Conservation (phyloP, 192 early-diverging fungal species). For the Backusella tarrabulga region DNA sequence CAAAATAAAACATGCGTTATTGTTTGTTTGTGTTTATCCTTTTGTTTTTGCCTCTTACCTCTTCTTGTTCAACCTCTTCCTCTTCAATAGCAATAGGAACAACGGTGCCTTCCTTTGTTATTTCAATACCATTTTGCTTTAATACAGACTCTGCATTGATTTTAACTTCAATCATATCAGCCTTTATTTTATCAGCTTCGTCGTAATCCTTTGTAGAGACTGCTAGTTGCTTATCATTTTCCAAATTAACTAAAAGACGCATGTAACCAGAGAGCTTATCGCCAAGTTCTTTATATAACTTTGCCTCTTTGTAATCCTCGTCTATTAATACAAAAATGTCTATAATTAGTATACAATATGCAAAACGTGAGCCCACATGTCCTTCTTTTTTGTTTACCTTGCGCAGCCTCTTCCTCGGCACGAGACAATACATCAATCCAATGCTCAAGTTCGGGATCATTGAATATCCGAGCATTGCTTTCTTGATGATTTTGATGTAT, state of each 20-base stretch:
- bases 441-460: neutral
- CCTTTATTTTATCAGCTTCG: constrained; percentile 61
- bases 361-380: constrained; percentile 3
- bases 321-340: constrained; percentile 28
- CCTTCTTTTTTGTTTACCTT: constrained; percentile 33
- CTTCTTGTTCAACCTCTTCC: neutral
- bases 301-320: constrained; percentile 62
- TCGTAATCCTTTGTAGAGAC: constrained; percentile 70
- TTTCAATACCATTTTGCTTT: constrained; percentile 7
- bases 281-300: constrained; percentile 45
- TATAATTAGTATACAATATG: constrained; percentile 4
- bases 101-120: constrained; percentile 9
- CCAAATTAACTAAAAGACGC: constrained; percentile 26
- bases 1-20: neutral
- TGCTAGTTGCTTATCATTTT: constrained; percentile 53
- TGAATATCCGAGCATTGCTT: neutral
- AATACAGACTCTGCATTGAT: neutral
- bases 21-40: neutral
- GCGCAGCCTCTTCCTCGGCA: constrained; percentile 53
- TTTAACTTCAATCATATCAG: constrained; percentile 9
- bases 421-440: constrained; percentile 36
- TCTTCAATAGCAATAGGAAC: neutral
- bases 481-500: neutral
- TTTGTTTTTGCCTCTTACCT: neutral
- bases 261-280: neutral